These are phyloP conservation scores for Irpex rosettiformis DNA, from an alignment of 1,284 basidiomycete genomes.

Conservation along the genomic window DNA sequence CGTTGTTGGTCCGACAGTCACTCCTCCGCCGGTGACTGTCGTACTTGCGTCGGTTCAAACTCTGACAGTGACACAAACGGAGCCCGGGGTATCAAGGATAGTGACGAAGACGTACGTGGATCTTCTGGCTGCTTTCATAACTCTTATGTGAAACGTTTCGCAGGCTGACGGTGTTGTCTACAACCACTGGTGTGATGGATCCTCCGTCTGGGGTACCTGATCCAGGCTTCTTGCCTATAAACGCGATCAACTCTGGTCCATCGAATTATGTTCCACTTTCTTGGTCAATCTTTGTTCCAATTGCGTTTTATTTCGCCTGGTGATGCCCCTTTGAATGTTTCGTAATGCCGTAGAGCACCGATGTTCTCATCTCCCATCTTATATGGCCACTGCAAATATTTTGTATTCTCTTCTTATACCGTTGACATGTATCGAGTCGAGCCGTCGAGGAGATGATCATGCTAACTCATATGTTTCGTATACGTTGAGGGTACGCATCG, in stretches of 20 bases:
- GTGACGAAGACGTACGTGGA: slow-evolving; percentile 27
- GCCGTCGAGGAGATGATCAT: too few species aligned
- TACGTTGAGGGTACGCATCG: too few species aligned
- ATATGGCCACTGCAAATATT: too few species aligned
- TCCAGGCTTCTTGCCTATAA: slow-evolving; percentile 28
- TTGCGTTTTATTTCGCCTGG: neutral
- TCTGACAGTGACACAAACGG: slow-evolving; percentile 23
- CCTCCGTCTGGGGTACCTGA: slow-evolving; percentile 3
- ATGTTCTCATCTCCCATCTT: too few species aligned
- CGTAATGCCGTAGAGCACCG: too few species aligned
- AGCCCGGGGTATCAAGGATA: slow-evolving; percentile 19
- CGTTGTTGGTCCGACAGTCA: slow-evolving; percentile 19
- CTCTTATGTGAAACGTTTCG: neutral
- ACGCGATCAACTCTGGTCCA: slow-evolving; percentile 12
- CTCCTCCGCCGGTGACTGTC: slow-evolving; percentile 25
- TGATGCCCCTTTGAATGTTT: neutral
- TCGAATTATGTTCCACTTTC: neutral
- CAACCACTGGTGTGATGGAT: slow-evolving; percentile 17
- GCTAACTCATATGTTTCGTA: too few species aligned
- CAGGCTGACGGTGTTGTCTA: slow-evolving; percentile 23
- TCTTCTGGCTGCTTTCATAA: neutral
- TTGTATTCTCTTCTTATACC: too few species aligned
- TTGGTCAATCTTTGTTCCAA: slow-evolving; percentile 6
- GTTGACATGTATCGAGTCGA: too few species aligned
- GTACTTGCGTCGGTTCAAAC: slow-evolving; percentile 28